Percentiles rank a stretch among this genome's conserved stretches.
Evolutionary conservation across 2,329 filamentous ascomycete genomes (phyloP).

Genomic region (Arthroderma sp.): DNA sequence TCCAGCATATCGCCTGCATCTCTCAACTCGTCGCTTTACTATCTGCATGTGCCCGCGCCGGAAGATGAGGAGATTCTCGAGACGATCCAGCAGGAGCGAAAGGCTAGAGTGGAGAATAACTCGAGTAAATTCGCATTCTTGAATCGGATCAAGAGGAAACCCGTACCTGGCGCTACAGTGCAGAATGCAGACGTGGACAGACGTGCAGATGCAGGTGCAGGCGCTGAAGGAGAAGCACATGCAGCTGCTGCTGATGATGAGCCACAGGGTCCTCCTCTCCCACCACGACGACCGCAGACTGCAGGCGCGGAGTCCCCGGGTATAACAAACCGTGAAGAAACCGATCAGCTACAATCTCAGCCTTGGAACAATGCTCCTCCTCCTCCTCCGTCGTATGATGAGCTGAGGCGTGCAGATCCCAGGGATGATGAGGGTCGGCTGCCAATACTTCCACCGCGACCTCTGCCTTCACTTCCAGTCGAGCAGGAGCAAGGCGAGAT

Average conservation of each 20-base stretch:
- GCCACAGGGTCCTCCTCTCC: background rate
- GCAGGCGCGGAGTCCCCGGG: background rate
- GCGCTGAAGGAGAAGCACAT: background rate
- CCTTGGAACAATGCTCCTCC: no score
- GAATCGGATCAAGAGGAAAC: conserved; percentile 29
- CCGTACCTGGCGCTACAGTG: conserved; percentile 17
- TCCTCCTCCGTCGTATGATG: background rate
- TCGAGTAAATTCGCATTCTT: conserved; percentile 12
- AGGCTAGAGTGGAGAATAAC: conserved; percentile 1
- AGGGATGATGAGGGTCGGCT: background rate
- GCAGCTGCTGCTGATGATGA: background rate
- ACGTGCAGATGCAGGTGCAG: background rate
- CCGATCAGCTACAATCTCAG: no score
- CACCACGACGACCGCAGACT: background rate
- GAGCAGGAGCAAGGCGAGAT: background rate
- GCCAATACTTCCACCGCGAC: conserved; percentile 4
- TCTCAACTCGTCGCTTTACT: conserved; percentile 79
- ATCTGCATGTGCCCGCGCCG: conserved; percentile 63
- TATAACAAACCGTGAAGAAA: no score
- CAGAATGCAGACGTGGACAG: background rate
- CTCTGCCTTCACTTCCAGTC: background rate
- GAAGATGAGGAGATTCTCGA: conserved; percentile 38
- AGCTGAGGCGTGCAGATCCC: no score
- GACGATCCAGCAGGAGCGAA: conserved; percentile 24
- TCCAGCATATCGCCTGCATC: conserved; percentile 73